Percentiles rank a stretch among this genome's conserved stretches.
phyloP scores from a whole-genome alignment of 2,329 filamentous ascomycete genomes.

The Aspergillus hiratsukae region DNA sequence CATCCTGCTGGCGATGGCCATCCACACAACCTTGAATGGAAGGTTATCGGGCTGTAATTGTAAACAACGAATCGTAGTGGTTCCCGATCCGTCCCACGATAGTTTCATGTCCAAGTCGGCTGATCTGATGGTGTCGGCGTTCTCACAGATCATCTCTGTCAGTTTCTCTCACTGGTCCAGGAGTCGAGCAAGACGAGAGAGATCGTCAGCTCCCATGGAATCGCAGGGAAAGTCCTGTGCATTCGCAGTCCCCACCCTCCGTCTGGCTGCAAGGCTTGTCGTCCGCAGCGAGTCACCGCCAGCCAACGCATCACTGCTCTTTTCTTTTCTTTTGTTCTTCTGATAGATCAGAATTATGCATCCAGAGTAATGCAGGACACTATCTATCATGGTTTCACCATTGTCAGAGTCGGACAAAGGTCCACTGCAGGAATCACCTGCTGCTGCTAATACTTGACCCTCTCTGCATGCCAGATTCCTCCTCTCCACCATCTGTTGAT shows the following conservation, averaged over 20 bases:
- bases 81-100: background rate
- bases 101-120: background rate
- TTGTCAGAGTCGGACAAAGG: background rate
- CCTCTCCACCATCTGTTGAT: too few relatives aligned
- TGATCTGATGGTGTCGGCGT: background rate
- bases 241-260: background rate
- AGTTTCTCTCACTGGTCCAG: background rate
- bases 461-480: too few relatives aligned
- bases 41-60: background rate
- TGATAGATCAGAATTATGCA: background rate
- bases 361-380: background rate
- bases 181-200: background rate
- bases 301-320: slow-evolving; percentile 20
- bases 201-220: background rate
- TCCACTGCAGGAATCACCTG: background rate
- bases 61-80: background rate
- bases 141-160: background rate
- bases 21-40: background rate
- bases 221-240: background rate
- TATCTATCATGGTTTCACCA: background rate
- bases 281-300: slow-evolving; percentile 19
- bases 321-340: background rate
- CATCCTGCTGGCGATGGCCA: background rate
- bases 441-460: background rate
- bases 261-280: slow-evolving; percentile 9